Conservation (phyloP, 2,329 filamentous ascomycete genomes). For the Epichloe aotearoae region DNA sequence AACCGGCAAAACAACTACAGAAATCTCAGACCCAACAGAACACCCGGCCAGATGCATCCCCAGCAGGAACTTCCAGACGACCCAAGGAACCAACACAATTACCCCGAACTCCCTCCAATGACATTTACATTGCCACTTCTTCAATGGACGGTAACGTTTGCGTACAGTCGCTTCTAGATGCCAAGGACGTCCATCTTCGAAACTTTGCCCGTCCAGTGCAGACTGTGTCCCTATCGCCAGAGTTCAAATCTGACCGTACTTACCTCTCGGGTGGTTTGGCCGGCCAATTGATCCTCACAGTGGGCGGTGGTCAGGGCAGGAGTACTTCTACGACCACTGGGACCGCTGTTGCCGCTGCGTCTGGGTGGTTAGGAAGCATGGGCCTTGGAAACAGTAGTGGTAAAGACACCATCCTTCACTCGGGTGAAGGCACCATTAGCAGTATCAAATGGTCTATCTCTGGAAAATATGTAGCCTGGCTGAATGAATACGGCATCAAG, state of each 20-base stretch:
- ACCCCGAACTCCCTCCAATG: constrained; percentile 68
- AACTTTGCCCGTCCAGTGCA: constrained; percentile 92
- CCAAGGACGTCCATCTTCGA: constrained; percentile 78
- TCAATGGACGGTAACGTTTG: constrained; percentile 96
- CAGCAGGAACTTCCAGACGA: constrained; percentile 37
- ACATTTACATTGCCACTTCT: constrained; percentile 85
- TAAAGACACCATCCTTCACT: constrained; percentile 77
- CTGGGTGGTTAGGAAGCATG: constrained; percentile 83
- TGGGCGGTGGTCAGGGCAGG: constrained; percentile 64
- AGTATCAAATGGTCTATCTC: constrained; percentile 91
- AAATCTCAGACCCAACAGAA: constrained; percentile 19
- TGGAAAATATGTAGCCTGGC: constrained; percentile 85
- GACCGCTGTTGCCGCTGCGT: constrained; percentile 70
- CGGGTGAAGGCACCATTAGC: constrained; percentile 81
- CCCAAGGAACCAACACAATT: constrained; percentile 41
- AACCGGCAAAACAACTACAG: constrained; percentile 25
- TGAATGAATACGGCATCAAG: constrained; percentile 94
- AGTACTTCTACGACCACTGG: constrained; percentile 80
- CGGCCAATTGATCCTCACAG: constrained; percentile 75
- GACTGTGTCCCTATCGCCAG: constrained; percentile 83
- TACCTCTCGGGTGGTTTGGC: constrained; percentile 87
- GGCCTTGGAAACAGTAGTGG: constrained; percentile 67
- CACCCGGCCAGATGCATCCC: constrained; percentile 25
- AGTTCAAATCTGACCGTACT: constrained; percentile 77
- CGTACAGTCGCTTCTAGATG: constrained; percentile 72